Conservation (phyloP, 192 early-diverging fungal genomes). For the Podila horticola region DNA sequence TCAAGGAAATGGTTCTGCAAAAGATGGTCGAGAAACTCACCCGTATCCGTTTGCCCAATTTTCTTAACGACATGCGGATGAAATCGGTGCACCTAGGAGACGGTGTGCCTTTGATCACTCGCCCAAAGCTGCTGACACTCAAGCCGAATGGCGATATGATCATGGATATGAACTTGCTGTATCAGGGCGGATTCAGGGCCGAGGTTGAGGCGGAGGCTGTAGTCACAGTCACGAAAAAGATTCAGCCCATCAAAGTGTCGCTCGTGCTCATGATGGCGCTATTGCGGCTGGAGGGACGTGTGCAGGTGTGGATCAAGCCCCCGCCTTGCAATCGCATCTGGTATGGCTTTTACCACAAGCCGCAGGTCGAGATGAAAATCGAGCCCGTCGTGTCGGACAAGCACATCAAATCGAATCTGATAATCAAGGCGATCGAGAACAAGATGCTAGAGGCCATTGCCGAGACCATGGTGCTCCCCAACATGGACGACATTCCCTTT, state of each 20-base stretch:
- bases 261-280: conserved; percentile 82
- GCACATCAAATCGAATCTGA: conserved; percentile 78
- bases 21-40: conserved; percentile 72
- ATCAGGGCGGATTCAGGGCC: conserved; percentile 78
- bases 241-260: conserved; percentile 75
- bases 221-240: conserved; percentile 64
- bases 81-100: conserved; percentile 81
- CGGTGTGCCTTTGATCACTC: conserved; percentile 80
- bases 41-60: conserved; percentile 69
- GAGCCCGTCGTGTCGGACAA: conserved; percentile 87
- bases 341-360: conserved; percentile 87
- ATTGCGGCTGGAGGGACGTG: conserved; percentile 74
- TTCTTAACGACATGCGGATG: conserved; percentile 85
- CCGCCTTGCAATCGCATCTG: conserved; percentile 86
- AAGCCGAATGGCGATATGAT: conserved; percentile 78
- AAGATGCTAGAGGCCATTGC: conserved; percentile 84
- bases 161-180: conserved; percentile 80
- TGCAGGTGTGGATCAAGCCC: conserved; percentile 81
- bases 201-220: conserved; percentile 78
- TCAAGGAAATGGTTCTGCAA: conserved; percentile 67
- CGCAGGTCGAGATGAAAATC: conserved; percentile 76
- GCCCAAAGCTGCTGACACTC: conserved; percentile 77
- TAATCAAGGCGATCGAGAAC: conserved; percentile 88
- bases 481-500: conserved; percentile 90
- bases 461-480: conserved; percentile 83